Conservation (phyloP, 2,329 filamentous ascomycete species). For the Beauveria brongniartii region DNA sequence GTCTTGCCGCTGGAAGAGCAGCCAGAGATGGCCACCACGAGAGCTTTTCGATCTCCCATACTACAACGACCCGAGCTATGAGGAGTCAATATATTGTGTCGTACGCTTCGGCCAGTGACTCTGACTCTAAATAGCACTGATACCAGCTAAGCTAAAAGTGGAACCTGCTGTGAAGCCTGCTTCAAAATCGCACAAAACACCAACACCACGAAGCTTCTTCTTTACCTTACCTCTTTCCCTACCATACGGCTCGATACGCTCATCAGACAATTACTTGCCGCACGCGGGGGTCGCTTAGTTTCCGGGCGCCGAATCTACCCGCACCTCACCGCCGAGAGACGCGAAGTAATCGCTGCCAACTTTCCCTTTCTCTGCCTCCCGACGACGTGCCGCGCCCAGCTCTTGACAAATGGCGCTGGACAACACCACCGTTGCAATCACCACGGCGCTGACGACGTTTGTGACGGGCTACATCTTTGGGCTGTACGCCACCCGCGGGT, state of each 20-base stretch:
- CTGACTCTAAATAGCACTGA: neutral
- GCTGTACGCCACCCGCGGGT: conserved; percentile 58
- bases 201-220: neutral
- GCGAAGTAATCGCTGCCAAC: neutral
- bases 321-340: neutral
- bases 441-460: conserved; percentile 66
- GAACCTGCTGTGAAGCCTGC: neutral
- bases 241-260: neutral
- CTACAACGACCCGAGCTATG: neutral
- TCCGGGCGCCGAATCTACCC: neutral
- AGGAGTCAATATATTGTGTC: neutral
- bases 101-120: neutral
- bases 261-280: neutral
- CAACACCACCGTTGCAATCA: conserved; percentile 54
- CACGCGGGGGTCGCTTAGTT: no score
- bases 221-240: neutral
- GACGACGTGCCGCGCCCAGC: neutral
- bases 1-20: conserved; percentile 94
- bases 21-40: conserved; percentile 77
- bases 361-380: neutral
- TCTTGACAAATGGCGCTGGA: conserved; percentile 30
- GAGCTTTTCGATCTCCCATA: conserved; percentile 35
- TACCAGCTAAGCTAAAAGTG: conserved; percentile 5
- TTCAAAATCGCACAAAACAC: neutral
- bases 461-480: conserved; percentile 75